Evolutionary conservation across 2,329 filamentous ascomycete genomes (phyloP).

Genomic region (Colletotrichum musicola): DNA sequence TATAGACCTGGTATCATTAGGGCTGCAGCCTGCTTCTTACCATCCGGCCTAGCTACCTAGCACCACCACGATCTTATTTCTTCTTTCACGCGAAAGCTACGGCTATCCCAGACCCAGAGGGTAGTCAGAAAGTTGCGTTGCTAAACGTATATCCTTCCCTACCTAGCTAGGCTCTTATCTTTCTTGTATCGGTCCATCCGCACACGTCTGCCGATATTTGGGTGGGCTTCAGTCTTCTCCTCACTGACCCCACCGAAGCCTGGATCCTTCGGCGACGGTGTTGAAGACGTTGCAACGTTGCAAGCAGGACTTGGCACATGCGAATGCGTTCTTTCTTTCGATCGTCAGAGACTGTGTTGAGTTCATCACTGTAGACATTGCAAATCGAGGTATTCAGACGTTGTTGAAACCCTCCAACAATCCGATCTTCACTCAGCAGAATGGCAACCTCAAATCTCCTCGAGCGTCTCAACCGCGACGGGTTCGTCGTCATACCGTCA

Average conservation of each 20-base stretch:
- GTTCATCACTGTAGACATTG: neutral
- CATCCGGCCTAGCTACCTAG: too few relatives aligned
- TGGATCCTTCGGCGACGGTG: conserved; percentile 13
- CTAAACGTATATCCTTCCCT: too few relatives aligned
- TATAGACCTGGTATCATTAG: too few relatives aligned
- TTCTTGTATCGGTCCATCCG: too few relatives aligned
- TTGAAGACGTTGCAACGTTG: conserved; percentile 28
- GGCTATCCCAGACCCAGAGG: too few relatives aligned
- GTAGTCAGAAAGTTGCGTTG: too few relatives aligned
- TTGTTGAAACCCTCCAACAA: too few relatives aligned
- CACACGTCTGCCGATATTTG: neutral
- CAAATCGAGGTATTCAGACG: too few relatives aligned
- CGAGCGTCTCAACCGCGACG: conserved; percentile 73
- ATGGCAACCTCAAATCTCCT: conserved; percentile 49
- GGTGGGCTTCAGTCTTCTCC: conserved; percentile 1
- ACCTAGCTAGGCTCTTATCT: conserved; percentile 13
- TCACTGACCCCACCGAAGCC: conserved; percentile 14
- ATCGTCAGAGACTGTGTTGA: neutral
- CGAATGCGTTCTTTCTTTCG: neutral
- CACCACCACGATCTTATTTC: too few relatives aligned
- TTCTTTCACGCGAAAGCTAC: too few relatives aligned
- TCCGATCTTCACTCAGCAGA: neutral
- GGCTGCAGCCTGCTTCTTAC: too few relatives aligned
- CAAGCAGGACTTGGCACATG: conserved; percentile 1
- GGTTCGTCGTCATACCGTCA: conserved; percentile 80